Base-by-base conservation (phyloP, 1,284 basidiomycete genomes). In the Tausonia pullulans region DNA sequence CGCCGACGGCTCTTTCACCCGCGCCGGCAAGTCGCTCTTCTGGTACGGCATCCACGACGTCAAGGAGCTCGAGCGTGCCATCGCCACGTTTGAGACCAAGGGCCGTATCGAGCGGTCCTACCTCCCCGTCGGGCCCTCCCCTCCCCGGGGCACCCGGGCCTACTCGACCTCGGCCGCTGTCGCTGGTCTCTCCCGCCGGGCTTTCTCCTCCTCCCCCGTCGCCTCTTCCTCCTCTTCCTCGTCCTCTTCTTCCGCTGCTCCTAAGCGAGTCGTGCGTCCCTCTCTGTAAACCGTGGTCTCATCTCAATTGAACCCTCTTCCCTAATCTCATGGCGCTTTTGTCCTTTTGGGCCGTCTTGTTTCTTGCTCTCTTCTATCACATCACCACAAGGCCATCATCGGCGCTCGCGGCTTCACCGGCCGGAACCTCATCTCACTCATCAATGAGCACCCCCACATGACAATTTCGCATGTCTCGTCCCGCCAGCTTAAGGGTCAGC, bases 41-140 rank as follows among this genome's bases (percentile, higher is more conserved):
- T 98, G 95, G 92, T 98, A 96, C 74, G 95, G 95, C 62, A 83
- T 98, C 53, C 86, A 88, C 71, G 91, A 96, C 72, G 86, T 97
- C 49, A 83, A 83, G 67, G 94, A 98, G 77, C 91, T 99, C 50
- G 93, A 99, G 80, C 83, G 79, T 70, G 83, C 86, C 67, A 86
- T 96, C 69, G 84, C 84, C 74, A 82, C 81, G 41, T 90, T 97
- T 69, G 95, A 98, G 77, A 80, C 83, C 69, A 90, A 86, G 69
- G 87, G 86, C 54, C 81, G 96, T 63, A 89, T 97, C 71, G 88
- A 88, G 71, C 81, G 92, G 67, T 82, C 88, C 41, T 97, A 87
- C 79, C 82, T 98, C 57, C 95, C 94, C 59, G 88, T 98, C 62
- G 90, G 90, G 48, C 92, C 90, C 49, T 82, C 84, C 68, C 83